These are phyloP conservation scores for Didymella lethalis DNA, from an alignment of 2,329 filamentous ascomycete species.

Conservation along the genomic window DNA sequence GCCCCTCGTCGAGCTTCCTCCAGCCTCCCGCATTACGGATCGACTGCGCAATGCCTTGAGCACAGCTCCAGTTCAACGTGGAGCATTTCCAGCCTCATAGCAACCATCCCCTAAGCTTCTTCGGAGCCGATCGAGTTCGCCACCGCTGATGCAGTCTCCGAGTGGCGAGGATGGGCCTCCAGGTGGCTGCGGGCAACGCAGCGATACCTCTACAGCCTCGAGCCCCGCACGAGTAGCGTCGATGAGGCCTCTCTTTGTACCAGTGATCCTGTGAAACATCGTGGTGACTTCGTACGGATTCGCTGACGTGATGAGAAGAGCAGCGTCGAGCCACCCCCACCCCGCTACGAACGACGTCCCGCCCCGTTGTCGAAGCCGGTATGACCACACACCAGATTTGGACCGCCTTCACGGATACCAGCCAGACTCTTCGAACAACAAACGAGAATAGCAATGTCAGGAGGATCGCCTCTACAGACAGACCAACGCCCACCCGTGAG, in stretches of 20 bases:
- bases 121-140: neutral
- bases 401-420: neutral
- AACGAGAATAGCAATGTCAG: neutral
- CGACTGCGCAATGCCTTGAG: neutral
- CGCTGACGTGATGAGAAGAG: neutral
- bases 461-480: neutral
- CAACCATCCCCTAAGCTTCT: neutral
- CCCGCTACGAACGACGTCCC: neutral
- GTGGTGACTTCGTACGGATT: neutral
- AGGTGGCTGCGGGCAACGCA: neutral
- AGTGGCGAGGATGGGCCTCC: neutral
- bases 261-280: neutral
- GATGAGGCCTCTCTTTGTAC: neutral
- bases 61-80: neutral
- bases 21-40: neutral
- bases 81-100: neutral
- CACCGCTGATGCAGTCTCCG: neutral
- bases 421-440: neutral
- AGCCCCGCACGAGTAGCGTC: neutral
- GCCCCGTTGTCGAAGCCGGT: neutral
- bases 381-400: neutral
- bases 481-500: constrained; percentile 1
- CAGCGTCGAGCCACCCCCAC: neutral
- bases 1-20: neutral
- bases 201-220: neutral